Conservation (phyloP, 305 asterid genomes). For the Petunia hybrid region DNA sequence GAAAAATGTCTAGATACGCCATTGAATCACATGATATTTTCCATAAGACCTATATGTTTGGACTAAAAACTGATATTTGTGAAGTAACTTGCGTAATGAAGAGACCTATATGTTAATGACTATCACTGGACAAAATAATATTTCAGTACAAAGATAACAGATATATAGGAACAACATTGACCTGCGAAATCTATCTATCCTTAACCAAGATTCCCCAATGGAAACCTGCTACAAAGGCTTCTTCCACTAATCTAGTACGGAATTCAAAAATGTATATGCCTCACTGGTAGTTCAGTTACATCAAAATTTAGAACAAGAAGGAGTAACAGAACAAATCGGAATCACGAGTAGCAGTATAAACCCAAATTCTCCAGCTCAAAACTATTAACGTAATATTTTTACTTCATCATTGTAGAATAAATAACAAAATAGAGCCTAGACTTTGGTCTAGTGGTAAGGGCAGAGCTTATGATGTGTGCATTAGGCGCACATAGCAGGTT, state of each 20-base stretch:
- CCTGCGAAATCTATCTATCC: conserved; percentile 4
- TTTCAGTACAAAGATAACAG: not conserved
- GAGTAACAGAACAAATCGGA: not conserved
- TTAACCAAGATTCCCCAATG: not conserved
- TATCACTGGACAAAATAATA: not conserved
- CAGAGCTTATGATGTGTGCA: no score
- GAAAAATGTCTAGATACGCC: not conserved
- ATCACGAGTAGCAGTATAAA: not conserved
- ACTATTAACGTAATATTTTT: not conserved
- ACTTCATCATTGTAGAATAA: not conserved
- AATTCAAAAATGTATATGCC: not conserved
- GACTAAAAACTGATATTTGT: not conserved
- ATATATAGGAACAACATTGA: not conserved
- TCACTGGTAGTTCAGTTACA: not conserved
- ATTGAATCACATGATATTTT: not conserved
- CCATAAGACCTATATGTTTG: not conserved
- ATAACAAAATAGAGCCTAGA: not conserved
- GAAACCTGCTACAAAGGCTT: not conserved
- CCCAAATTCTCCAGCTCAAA: not conserved
- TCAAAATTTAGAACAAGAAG: not conserved
- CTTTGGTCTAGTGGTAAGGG: no score
- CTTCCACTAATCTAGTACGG: not conserved
- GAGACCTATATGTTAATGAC: not conserved
- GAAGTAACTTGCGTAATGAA: not conserved
- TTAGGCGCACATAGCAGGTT: no score